Evolutionary conservation across 805 yeast genomes (phyloP).

Genomic region (Nakazawaea anatomiae): DNA sequence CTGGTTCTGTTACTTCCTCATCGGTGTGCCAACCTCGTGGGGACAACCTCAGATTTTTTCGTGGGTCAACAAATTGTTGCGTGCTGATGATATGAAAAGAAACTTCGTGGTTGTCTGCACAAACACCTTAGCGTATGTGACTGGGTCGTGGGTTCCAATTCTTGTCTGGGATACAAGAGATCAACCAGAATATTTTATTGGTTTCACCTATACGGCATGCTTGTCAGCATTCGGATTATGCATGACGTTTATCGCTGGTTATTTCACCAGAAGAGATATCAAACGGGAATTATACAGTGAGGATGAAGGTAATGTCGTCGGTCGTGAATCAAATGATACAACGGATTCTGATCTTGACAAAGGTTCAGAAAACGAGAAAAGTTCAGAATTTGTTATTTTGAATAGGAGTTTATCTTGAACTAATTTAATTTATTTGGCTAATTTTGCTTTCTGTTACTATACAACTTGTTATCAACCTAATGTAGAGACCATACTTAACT

Average conservation of each 20-base stretch:
- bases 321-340: background rate
- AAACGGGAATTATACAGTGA: background rate
- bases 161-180: conserved; percentile 33
- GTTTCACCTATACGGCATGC: conserved; percentile 32
- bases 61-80: conserved; percentile 47
- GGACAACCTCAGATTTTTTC: conserved; percentile 53
- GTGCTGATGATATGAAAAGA: conserved; percentile 36
- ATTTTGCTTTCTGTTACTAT: no score
- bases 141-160: conserved; percentile 35
- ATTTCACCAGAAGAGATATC: conserved; percentile 9
- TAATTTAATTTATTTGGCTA: no score
- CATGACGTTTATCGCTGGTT: conserved; percentile 20
- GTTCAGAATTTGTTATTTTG: background rate
- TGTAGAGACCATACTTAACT: no score
- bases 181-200: conserved; percentile 30
- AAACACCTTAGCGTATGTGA: conserved; percentile 36
- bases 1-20: conserved; percentile 43
- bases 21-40: conserved; percentile 41
- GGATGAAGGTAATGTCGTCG: background rate
- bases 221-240: conserved; percentile 27
- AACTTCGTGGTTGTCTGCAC: conserved; percentile 31
- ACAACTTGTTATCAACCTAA: no score
- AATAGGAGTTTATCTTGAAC: no score
- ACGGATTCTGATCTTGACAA: background rate
- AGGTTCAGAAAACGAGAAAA: background rate